phyloP scores from a whole-genome alignment of 1,139 yeast genomes.

The Hyphopichia khmerensis region DNA sequence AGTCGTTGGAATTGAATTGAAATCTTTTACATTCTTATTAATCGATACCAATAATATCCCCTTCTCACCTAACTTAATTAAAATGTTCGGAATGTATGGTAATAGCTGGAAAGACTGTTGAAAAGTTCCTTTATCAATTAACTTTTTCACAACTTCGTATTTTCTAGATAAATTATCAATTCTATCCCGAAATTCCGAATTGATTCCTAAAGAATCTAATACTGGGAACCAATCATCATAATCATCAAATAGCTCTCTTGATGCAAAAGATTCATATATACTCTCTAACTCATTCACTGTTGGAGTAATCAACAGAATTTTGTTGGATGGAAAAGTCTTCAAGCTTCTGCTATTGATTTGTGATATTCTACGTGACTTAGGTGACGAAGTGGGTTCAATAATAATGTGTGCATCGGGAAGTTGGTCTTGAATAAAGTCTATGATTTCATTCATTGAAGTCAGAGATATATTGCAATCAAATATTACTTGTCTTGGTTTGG shows the following conservation, averaged over 20 bases:
- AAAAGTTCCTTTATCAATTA: conserved; percentile 51
- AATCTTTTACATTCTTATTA: conserved; percentile 27
- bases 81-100: conserved; percentile 69
- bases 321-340: conserved; percentile 32
- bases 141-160: conserved; percentile 17
- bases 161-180: conserved; percentile 28
- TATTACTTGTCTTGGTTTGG: conserved; percentile 47
- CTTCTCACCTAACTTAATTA: conserved; percentile 64
- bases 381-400: conserved; percentile 75
- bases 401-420: conserved; percentile 33
- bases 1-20: conserved; percentile 35
- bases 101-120: conserved; percentile 70
- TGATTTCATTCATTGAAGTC: conserved; percentile 35
- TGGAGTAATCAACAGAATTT: conserved; percentile 58
- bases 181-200: conserved; percentile 43
- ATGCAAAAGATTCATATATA: conserved; percentile 51
- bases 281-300: conserved; percentile 60
- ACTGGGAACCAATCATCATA: conserved; percentile 73
- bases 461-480: conserved; percentile 69
- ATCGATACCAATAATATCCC: conserved; percentile 56
- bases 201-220: conserved; percentile 59
- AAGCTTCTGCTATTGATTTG: conserved; percentile 13
- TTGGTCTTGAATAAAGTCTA: conserved; percentile 20
- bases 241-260: conserved; percentile 54
- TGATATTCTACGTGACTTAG: conserved; percentile 51